A percentile compares a stretch with the other conserved stretches of the same genome.
phyloP scores from a whole-genome alignment of 345 rosid genomes.

The Orychophragmus violaceus region DNA sequence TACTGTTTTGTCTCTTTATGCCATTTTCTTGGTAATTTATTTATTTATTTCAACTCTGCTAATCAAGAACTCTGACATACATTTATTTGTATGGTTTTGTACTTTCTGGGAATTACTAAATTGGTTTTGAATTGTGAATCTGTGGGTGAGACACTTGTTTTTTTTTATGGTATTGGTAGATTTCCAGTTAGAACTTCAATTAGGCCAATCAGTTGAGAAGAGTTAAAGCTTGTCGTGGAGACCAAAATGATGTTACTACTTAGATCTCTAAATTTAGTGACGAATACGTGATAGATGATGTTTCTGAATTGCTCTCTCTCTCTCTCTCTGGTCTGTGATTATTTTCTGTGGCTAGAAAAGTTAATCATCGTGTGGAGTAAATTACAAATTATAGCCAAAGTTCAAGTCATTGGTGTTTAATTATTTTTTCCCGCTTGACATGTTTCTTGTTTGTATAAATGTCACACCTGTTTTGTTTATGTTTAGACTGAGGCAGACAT shows the following conservation, averaged over 20 bases:
- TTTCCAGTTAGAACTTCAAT: neutral
- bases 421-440: neutral
- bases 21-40: neutral
- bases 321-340: neutral
- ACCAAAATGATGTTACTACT: neutral
- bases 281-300: neutral
- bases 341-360: neutral
- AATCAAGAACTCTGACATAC: neutral
- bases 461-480: neutral
- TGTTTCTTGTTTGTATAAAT: neutral
- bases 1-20: slow-evolving; percentile 19
- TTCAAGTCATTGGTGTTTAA: neutral
- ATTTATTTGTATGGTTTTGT: neutral
- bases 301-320: neutral
- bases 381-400: neutral
- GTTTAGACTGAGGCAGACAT: neutral
- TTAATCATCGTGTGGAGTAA: neutral
- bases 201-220: neutral
- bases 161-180: neutral
- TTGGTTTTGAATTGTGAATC: neutral
- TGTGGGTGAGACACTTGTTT: neutral
- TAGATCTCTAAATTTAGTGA: neutral
- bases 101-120: neutral
- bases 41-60: neutral
- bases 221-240: neutral